phyloP scores from a whole-genome alignment of 2,329 filamentous ascomycete species.

The Pseudogymnoascus sp. region DNA sequence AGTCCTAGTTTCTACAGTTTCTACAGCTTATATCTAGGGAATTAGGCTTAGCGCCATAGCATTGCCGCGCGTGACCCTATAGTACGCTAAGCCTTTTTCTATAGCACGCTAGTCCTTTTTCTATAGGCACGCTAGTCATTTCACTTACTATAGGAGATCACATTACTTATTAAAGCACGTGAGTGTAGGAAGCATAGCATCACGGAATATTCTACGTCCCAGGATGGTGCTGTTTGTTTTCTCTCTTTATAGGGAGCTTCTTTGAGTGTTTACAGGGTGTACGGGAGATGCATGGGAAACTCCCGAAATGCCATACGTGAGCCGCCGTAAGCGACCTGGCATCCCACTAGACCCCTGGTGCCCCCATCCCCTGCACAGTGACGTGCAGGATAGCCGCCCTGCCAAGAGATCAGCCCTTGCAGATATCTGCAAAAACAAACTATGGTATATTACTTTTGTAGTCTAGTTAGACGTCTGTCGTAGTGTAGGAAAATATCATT shows the following conservation, averaged over 20 bases:
- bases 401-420: constrained; percentile 1
- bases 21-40: not conserved
- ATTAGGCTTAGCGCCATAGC: not conserved
- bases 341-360: not conserved
- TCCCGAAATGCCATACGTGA: not conserved
- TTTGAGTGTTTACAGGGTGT: not conserved
- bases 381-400: not conserved
- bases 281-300: not conserved
- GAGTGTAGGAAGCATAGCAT: not conserved
- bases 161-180: not conserved
- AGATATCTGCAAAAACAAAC: not conserved
- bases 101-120: not conserved
- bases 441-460: not conserved
- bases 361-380: not conserved
- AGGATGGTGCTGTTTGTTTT: not conserved
- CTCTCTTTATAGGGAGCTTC: not conserved
- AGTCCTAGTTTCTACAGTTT: no score
- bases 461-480: not conserved
- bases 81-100: not conserved
- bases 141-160: not conserved
- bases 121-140: not conserved
- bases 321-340: not conserved
- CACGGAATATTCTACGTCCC: not conserved
- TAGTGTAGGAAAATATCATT: not conserved
- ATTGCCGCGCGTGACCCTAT: not conserved